Base-by-base conservation (phyloP, 805 yeast genomes). In the Saturnispora sekii region DNA sequence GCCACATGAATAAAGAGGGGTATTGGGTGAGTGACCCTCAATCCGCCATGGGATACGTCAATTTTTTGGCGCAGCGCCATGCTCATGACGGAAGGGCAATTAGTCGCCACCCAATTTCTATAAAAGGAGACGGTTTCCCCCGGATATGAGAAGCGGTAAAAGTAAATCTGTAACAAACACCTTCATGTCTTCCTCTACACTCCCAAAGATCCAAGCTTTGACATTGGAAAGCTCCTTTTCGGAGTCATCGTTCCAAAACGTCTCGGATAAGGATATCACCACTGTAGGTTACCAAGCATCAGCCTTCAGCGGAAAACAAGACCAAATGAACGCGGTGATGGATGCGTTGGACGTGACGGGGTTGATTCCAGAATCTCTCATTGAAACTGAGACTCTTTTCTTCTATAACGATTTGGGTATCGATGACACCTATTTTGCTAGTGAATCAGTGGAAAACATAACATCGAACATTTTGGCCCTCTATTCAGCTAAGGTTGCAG, bases 401-500 rank as follows among this genome's bases (percentile, higher is more conserved):
- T 89, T 90, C 62, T 93, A 93, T 68, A 77, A 83, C 47, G 66
- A 76, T 35, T 72, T 90, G 52, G 96, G 96, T 26, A 87, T 90
- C 48, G 96, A 89, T 59, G 96, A 88, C 59, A 81, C 86, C 29
- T 90, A 84, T 64, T 89, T 90, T 61, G 93, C 93, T 36, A 77
- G 83, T 51, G 96, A 90, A 59, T 69, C 84, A 5, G 83, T 89
- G 11, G 77, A 74, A 43, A 84, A 81, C 49, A 84, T 90, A 53
- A 89, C 85, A 14, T 75, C 81, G 44, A 88, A 89, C 58, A 85
- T 90, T 54, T 84, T 84, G 58, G 84, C 96, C 9, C 70, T 90
- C 44, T 90, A 90, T 65, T 85, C 96, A 31, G 89, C 97, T 46
- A 93, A 93, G 62, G 75, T 93, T 44, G 93, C 90, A 54, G 95